Percentiles rank a stretch among this genome's conserved stretches.
Evolutionary conservation across 2,329 filamentous ascomycete species (phyloP).

Genomic region (Trichoderma sp.): DNA sequence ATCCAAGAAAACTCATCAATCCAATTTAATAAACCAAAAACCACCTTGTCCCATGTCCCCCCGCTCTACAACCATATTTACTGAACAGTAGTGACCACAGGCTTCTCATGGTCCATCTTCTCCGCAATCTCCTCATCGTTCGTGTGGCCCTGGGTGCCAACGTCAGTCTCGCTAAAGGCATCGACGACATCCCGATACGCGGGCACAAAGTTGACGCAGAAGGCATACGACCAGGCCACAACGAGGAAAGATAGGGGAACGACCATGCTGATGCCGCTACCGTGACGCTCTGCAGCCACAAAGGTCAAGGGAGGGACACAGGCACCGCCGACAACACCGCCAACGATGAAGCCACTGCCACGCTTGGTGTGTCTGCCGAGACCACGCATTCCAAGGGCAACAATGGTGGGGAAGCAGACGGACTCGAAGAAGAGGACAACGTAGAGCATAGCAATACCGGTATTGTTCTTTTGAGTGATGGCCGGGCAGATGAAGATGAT

Average conservation of each 20-base stretch:
- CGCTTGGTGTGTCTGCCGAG: conserved; percentile 75
- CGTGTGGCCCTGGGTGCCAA: conserved; percentile 37
- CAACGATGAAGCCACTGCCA: conserved; percentile 67
- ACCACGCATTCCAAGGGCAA: conserved; percentile 72
- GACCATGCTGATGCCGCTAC: conserved; percentile 61
- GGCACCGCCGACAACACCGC: conserved; percentile 69
- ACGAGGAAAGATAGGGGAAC: conserved; percentile 62
- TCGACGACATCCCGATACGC: conserved; percentile 63
- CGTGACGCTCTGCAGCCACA: conserved; percentile 60
- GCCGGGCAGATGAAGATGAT: conserved; percentile 59
- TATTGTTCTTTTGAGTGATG: conserved; percentile 45
- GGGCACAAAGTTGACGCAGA: conserved; percentile 65
- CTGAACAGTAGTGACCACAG: conserved; percentile 4
- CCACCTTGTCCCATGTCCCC: neutral
- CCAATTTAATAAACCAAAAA: neutral
- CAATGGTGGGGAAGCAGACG: conserved; percentile 78
- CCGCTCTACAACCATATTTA: neutral
- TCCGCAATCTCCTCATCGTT: conserved; percentile 31
- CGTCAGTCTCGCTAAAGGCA: conserved; percentile 46
- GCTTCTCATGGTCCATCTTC: conserved; percentile 16
- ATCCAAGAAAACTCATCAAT: conserved; percentile 1
- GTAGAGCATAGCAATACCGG: conserved; percentile 61
- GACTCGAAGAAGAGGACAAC: conserved; percentile 75
- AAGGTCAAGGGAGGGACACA: conserved; percentile 71
- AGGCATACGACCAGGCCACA: conserved; percentile 53